Evolutionary conservation across 768 basidiomycete species (phyloP), one percentile per base, ranked within the genome.

Genomic region (Pleurotus tuber-regium): DNA sequence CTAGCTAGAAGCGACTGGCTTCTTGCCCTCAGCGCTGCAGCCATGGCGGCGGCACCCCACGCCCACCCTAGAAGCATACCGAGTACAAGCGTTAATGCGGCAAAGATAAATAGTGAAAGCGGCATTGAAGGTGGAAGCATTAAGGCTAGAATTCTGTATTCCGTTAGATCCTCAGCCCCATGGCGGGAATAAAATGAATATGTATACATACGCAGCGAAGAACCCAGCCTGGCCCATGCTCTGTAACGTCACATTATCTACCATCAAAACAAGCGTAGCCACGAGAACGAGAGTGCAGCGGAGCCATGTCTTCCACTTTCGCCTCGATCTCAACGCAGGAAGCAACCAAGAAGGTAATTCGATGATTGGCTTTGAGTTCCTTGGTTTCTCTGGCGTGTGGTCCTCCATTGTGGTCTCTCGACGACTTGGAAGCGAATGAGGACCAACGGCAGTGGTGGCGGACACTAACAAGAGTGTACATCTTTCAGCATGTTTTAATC

Each of bases 1-100:
- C 62, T 57, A 5, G 65, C 68, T 6, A 75, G 58, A 9, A 73
- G 61, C 14, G 65, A 48, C 26, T 66, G 62, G 51, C 67, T 70
- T 46, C 73, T 64, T 1, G 64, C 72, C 42, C 68, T 59, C 19
- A 70, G 56, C 4, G 66, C 71, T 7, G 75, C 66, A 3, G 69
- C 73, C 73, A 75, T 78, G 0, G 69, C 69, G 11, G 71, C 75
- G 42, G 58, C 65, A 21, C 72, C 74, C 70, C 74, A 74, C 16
- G 72, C 76, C 76, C 76, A 77, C 14, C 75, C 75, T 23, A 74
- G 36, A 16, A 73, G 54, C 71, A 77, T 73, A 0, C 75, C 73
- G 5, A 81, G 12, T 21, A 78, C 54, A 31, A 83, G 55, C 0
- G 74, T 80, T 19, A 29, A 9, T 6, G 18, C 30, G 21, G 46